Evolutionary conservation across 257 asterid species (phyloP).

Genomic region (Verbena officinalis): DNA sequence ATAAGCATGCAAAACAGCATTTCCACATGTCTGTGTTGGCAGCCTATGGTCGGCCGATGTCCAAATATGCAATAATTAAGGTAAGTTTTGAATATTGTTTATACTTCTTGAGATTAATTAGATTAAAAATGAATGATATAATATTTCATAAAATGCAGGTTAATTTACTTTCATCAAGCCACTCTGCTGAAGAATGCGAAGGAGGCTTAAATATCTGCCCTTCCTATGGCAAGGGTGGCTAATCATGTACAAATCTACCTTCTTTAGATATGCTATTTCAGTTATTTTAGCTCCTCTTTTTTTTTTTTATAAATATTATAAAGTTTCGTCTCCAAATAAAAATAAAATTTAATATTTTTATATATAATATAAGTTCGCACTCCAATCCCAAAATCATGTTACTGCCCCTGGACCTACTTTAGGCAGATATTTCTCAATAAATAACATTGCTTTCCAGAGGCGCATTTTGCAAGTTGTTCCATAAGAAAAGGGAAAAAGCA

Average conservation of each 20-base stretch:
- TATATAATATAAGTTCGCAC: no score
- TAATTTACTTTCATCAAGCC: constrained; percentile 62
- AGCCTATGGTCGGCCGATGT: constrained; percentile 49
- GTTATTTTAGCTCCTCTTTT: no score
- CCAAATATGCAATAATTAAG: constrained; percentile 62
- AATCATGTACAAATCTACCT: constrained; percentile 9
- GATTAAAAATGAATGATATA: not conserved
- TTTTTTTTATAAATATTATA: no score
- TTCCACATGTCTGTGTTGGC: constrained; percentile 80
- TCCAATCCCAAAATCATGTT: no score
- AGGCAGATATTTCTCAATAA: no score
- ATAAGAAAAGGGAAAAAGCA: no score
- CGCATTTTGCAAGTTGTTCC: no score
- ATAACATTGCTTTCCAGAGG: no score
- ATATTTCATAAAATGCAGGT: constrained; percentile 47
- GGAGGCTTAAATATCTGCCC: constrained; percentile 25
- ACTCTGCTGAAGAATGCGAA: constrained; percentile 33
- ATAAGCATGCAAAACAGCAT: constrained; percentile 46
- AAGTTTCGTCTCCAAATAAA: no score
- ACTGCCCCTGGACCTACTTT: no score
- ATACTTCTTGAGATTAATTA: not conserved
- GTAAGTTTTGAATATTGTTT: constrained; percentile 33
- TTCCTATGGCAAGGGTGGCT: constrained; percentile 44
- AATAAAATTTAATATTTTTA: no score
- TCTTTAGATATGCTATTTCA: not conserved